Evolutionary conservation across 2,329 filamentous ascomycete genomes (phyloP).

Genomic region (Aureobasidium leucospermi): DNA sequence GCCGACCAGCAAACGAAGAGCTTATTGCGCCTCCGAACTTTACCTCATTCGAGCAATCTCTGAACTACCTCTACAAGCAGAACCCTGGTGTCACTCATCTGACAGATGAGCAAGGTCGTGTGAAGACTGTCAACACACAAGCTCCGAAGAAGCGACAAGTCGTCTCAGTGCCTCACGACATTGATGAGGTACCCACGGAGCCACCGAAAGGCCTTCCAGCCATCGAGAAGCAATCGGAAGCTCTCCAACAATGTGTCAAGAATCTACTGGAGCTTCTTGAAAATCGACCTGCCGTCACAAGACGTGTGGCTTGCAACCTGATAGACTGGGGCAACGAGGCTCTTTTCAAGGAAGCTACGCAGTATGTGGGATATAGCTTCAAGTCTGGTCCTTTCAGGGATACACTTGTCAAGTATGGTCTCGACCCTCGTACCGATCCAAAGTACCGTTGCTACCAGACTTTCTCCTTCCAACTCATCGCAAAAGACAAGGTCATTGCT

Average conservation of each 20-base stretch:
- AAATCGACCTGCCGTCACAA: conserved; percentile 76
- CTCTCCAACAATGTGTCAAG: conserved; percentile 54
- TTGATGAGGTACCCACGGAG: conserved; percentile 53
- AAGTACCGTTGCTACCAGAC: conserved; percentile 81
- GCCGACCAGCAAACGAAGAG: conserved; percentile 54
- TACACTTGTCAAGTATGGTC: conserved; percentile 72
- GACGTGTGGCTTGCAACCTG: conserved; percentile 70
- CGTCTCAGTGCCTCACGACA: conserved; percentile 54
- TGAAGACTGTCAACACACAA: conserved; percentile 26
- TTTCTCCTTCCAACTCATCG: conserved; percentile 68
- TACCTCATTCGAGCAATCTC: conserved; percentile 23
- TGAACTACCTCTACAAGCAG: conserved; percentile 17
- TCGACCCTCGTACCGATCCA: conserved; percentile 74
- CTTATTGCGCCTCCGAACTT: conserved; percentile 45
- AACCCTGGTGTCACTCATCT: conserved; percentile 14
- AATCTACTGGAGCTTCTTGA: conserved; percentile 60
- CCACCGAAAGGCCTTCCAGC: conserved; percentile 51
- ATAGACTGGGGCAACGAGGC: conserved; percentile 49
- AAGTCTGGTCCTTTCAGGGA: conserved; percentile 88
- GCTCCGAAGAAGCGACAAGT: conserved; percentile 52
- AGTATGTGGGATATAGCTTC: conserved; percentile 88
- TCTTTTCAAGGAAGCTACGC: conserved; percentile 64
- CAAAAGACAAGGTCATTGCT: conserved; percentile 17
- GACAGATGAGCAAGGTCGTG: conserved; percentile 12
- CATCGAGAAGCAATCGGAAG: conserved; percentile 32